Base-by-base conservation (phyloP, 2,329 filamentous ascomycete species). In the Ophiostoma fasciatum region DNA sequence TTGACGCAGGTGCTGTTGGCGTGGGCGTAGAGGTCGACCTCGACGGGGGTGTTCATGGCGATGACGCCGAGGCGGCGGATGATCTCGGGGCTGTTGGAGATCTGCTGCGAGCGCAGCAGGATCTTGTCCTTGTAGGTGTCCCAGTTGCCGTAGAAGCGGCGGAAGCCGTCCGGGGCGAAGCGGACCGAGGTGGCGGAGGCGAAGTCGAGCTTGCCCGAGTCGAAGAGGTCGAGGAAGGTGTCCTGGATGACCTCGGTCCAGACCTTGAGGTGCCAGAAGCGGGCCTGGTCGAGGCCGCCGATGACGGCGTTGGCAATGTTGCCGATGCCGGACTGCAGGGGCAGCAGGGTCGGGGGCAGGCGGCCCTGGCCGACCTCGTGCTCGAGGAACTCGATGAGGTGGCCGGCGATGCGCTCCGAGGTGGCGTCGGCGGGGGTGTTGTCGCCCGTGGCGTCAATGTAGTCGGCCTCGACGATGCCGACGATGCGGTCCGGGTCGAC, bases 161-260 rank as follows among this genome's bases (percentile, higher is more conserved):
- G 73, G 68, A 93, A 93, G 29, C 84, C 85, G 5, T 88, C 82
- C 6, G 84, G 85, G 0, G 82, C 88, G 70, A 93, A 92, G 48
- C 84, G 82, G 51, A 92, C 83, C 3, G 81, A 87, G 7, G 84
- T 93, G 27, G 84, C 83, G 0, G 84, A 93, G 30, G 84, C 85
- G 50, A 90, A 93, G 61, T 92, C 82, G 15, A 93, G 70, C 52
- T 82, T 78, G 19, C 83, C 84, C 41, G 74, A 80, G 64, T 93
- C 85, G 59, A 93, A 92, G 37, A 93, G 78, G 55, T 93, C 85
- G 18, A 93, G 71, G 73, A 93, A 93, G 17, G 81, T 85, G 55
- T 93, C 84, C 62, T 93, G 84, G 39, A 93, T 74, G 32, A 93
- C 84, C 59, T 93, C 84, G 18, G 85, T 93, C 85, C 84, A 93